Conservation (phyloP, 208 protist genomes). For the Acanthamoeba sp. region DNA sequence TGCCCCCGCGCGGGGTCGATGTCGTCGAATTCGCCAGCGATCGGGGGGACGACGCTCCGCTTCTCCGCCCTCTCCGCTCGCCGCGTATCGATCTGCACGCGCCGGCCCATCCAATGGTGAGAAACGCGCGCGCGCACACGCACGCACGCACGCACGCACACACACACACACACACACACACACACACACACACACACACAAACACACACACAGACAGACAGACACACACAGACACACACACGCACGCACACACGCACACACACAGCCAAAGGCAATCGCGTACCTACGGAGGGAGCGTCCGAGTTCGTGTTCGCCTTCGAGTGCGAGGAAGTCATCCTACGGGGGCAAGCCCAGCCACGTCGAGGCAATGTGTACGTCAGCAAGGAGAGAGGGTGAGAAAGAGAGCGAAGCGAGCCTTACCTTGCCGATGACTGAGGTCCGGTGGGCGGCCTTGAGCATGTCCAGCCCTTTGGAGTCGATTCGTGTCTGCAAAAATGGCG, state of each 20-base stretch:
- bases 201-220: background rate
- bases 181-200: background rate
- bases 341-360: no score
- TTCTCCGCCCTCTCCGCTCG: background rate
- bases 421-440: conserved; percentile 41
- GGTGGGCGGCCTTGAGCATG: conserved; percentile 18
- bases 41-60: background rate
- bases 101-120: no score
- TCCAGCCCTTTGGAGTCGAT: conserved; percentile 49
- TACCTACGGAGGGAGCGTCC: background rate
- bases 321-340: background rate
- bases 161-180: background rate
- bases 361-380: no score
- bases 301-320: background rate
- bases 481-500: background rate
- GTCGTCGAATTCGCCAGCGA: background rate
- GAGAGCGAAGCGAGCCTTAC: no score
- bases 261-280: background rate
- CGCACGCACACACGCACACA: background rate
- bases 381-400: no score
- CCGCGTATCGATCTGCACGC: conserved; percentile 13
- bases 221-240: background rate
- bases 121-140: no score
- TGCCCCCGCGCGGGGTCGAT: background rate
- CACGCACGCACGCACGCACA: background rate